phyloP scores from a whole-genome alignment of 495 filamentous ascomycete species.

The Penicillium manginii region DNA sequence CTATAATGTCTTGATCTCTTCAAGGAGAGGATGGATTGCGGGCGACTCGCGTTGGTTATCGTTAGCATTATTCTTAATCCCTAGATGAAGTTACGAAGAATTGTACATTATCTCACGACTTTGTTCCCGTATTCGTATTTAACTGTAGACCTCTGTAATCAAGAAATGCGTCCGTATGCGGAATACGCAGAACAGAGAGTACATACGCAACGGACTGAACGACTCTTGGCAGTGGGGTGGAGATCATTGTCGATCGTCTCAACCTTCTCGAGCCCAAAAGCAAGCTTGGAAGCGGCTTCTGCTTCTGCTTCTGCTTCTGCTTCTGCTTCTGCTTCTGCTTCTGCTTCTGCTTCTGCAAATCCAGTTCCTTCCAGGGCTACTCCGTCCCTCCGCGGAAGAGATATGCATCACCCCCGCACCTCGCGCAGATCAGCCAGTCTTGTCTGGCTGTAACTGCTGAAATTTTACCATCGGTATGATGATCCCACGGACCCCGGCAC shows the following conservation, averaged over 20 bases:
- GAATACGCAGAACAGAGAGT: too few relatives aligned
- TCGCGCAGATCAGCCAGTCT: not conserved
- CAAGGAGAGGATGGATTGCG: conserved; percentile 2
- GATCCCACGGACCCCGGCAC: conserved; percentile 12
- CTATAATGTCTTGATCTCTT: not conserved
- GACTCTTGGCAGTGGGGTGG: too few relatives aligned
- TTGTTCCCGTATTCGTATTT: not conserved
- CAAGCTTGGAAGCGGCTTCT: too few relatives aligned
- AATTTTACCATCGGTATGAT: not conserved
- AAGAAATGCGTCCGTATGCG: too few relatives aligned
- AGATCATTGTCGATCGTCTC: too few relatives aligned
- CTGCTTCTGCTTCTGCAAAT: not conserved
- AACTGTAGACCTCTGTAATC: too few relatives aligned
- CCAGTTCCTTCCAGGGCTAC: not conserved
- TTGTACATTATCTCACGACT: conserved; percentile 29
- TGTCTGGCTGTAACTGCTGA: not conserved
- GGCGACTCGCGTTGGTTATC: conserved; percentile 22
- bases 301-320: too few relatives aligned
- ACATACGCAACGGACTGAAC: too few relatives aligned
- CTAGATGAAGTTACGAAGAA: conserved; percentile 34
- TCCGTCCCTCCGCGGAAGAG: not conserved
- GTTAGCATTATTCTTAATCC: conserved; percentile 35
- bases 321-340: too few relatives aligned
- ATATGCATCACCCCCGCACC: not conserved
- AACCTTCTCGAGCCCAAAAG: too few relatives aligned